phyloP scores from a whole-genome alignment of 208 protist genomes.

The Crithidia fasciculata region DNA sequence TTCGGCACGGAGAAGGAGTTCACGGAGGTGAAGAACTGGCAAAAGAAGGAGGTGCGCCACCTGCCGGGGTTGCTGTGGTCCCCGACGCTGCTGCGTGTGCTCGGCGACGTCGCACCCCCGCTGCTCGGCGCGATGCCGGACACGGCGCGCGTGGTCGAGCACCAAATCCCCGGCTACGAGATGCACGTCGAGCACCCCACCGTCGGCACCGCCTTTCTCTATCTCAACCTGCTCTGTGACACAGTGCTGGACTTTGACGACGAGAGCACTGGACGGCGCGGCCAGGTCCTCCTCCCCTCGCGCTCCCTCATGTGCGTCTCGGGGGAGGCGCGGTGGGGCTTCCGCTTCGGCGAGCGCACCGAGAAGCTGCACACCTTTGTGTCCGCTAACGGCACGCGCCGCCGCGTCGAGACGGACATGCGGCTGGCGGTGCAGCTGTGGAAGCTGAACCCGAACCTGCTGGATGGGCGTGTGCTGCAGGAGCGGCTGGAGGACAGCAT shows the following conservation, averaged over 20 bases:
- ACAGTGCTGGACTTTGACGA: slow-evolving; percentile 87
- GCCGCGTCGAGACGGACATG: slow-evolving; percentile 66
- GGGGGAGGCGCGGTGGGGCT: slow-evolving; percentile 87
- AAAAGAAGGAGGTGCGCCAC: slow-evolving; percentile 65
- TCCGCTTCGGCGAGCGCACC: slow-evolving; percentile 74
- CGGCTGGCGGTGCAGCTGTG: slow-evolving; percentile 87
- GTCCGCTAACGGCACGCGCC: slow-evolving; percentile 25
- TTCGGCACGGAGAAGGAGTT: slow-evolving; percentile 74
- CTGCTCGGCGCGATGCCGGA: slow-evolving; percentile 61
- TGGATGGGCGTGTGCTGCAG: slow-evolving; percentile 75
- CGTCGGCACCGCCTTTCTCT: slow-evolving; percentile 78
- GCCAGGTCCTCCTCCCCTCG: slow-evolving; percentile 71
- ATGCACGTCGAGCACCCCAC: slow-evolving; percentile 88
- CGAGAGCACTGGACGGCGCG: slow-evolving; percentile 72
- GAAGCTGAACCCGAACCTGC: slow-evolving; percentile 66
- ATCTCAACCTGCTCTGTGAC: slow-evolving; percentile 79
- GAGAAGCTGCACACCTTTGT: slow-evolving; percentile 63
- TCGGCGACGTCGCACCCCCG: slow-evolving; percentile 40
- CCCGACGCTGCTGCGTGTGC: slow-evolving; percentile 59
- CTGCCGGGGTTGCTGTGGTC: slow-evolving; percentile 84
- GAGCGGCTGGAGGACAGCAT: slow-evolving; percentile 71
- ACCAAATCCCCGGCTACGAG: slow-evolving; percentile 85
- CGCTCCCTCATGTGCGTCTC: slow-evolving; percentile 74
- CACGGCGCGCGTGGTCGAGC: slow-evolving; percentile 87
- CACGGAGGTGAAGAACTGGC: slow-evolving; percentile 79